These are phyloP conservation scores for Scolecobasidium constrictum DNA, from an alignment of 2,329 filamentous ascomycete genomes.

Conservation along the genomic window DNA sequence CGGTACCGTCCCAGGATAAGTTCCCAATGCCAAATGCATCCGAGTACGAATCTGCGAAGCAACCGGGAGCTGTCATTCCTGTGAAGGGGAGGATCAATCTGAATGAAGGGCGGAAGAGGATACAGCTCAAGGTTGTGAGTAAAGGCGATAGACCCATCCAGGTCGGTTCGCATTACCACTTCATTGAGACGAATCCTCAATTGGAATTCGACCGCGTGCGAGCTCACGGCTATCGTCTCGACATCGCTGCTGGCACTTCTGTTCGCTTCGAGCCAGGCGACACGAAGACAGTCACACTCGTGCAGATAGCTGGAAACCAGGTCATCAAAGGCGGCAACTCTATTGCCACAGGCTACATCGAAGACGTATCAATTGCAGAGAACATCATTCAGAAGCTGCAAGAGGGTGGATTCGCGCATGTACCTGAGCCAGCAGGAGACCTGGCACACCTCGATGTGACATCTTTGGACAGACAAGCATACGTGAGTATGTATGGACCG, in stretches of 20 bases:
- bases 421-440: conserved; percentile 52
- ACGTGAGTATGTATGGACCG: conserved; percentile 84
- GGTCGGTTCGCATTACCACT: conserved; percentile 89
- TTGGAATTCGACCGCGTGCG: conserved; percentile 76
- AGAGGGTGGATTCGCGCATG: conserved; percentile 67
- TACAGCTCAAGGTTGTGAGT: conserved; percentile 68
- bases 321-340: conserved; percentile 77
- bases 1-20: conserved; percentile 55
- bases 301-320: conserved; percentile 74
- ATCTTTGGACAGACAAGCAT: conserved; percentile 67
- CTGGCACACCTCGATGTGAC: conserved; percentile 45
- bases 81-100: conserved; percentile 58
- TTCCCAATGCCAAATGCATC: conserved; percentile 56
- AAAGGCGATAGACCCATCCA: conserved; percentile 85
- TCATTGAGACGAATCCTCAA: conserved; percentile 86
- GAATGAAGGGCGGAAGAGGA: conserved; percentile 63
- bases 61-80: conserved; percentile 70
- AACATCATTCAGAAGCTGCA: conserved; percentile 59
- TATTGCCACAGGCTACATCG: conserved; percentile 63
- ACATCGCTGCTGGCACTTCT: conserved; percentile 84
- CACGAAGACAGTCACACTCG: conserved; percentile 76
- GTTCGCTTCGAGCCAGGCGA: conserved; percentile 92
- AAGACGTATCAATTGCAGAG: conserved; percentile 47
- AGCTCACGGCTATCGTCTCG: conserved; percentile 75
- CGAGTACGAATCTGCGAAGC: conserved; percentile 56